Evolutionary conservation across 78 protist species (phyloP), one percentile per base, ranked within the genome.

Genomic region (Tieghemostelium lacteum): DNA sequence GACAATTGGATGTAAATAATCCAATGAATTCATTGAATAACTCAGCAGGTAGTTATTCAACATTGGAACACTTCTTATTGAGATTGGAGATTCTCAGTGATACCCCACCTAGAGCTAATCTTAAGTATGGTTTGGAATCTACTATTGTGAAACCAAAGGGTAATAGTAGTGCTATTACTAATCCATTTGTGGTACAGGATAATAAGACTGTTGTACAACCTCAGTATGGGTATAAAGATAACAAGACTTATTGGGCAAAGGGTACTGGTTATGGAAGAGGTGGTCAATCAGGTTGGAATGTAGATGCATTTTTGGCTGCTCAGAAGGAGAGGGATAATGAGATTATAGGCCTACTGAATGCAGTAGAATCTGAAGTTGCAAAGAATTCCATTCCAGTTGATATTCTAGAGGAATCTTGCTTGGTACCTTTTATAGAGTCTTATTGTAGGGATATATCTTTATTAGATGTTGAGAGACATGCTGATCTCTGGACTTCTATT

Each of bases 241-340:
- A 36, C 20, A 6, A 33, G 54, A 45, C 26, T 2, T 6, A 20
- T 36, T 93, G 95, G 95, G 95, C 92, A 14, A 93, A 86, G 49
- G 95, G 95, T 20, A 93, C 95, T 4, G 95, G 95, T 22, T 92
- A 92, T 65, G 95, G 95, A 22, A 31, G 74, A 37, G 88, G 92
- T 22, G 34, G 39, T 42, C n/a, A 33, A 31, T 36, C 29, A 31
- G 70, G 88, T 40, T 83, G 95, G 92, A 72, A 83, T 55, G 69
- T 92, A 14, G 72, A 67, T 34, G 92, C 87, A 16, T 85, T 57
- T 55, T 62, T 74, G 1, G 95, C 86, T 22, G 92, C 91, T 2
- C 86, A 78, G 31, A 64, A 70, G 26, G 86, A 92, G 64, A 64
- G 86, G 39, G 87, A 91, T 40, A 19, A 40, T 19, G 94, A 78